phyloP scores from a whole-genome alignment of 257 asterid species.

The Solanum bulbocastanum region DNA sequence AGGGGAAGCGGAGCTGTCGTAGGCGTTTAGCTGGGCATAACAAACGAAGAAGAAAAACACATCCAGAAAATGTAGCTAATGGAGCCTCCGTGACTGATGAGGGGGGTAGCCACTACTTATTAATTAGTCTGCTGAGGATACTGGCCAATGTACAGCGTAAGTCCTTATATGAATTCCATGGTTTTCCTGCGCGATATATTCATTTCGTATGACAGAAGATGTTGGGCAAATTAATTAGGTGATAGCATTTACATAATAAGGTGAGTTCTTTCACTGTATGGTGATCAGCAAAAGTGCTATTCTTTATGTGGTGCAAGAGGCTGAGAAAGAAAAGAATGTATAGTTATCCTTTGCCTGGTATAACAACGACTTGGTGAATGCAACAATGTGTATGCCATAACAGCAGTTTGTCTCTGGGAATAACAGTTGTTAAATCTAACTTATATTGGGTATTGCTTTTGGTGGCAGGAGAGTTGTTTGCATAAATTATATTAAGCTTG shows the following conservation, averaged over 20 bases:
- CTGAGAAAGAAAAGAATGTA: background rate
- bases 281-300: background rate
- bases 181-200: background rate
- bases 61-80: conserved; percentile 53
- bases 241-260: background rate
- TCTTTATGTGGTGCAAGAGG: background rate
- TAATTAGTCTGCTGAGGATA: conserved; percentile 75
- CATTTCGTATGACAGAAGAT: background rate
- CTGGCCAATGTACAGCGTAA: conserved; percentile 77
- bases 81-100: conserved; percentile 45
- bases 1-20: conserved; percentile 96
- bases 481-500: background rate
- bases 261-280: background rate
- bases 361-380: background rate
- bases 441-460: background rate
- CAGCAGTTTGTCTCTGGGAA: background rate
- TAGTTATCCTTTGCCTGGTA: background rate
- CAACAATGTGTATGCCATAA: background rate
- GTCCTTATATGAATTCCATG: conserved; percentile 10
- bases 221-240: background rate
- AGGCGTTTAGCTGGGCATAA: conserved; percentile 97
- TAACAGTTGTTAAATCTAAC: background rate
- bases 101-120: conserved; percentile 51
- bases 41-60: conserved; percentile 89
- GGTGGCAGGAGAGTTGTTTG: background rate